phyloP scores from a whole-genome alignment of 106 monocot genomes.

The Iris macrosiphon region DNA sequence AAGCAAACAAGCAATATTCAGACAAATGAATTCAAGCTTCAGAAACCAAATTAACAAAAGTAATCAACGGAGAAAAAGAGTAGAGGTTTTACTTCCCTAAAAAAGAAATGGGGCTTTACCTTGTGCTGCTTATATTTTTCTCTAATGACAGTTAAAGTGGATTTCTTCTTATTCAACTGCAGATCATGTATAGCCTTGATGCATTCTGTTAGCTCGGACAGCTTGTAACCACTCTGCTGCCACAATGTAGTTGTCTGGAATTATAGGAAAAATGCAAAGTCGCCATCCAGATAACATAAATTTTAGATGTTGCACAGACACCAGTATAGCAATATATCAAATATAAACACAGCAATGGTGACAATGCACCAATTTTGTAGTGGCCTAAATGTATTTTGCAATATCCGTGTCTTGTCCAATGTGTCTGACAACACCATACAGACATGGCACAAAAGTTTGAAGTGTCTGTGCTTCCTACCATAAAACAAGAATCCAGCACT shows the following conservation, averaged over 20 bases:
- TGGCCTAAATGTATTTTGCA: too few species aligned
- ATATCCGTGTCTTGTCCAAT: too few species aligned
- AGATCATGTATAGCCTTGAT: constrained; percentile 42
- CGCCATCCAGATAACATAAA: too few species aligned
- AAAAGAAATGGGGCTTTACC: constrained; percentile 5
- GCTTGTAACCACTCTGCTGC: constrained; percentile 28
- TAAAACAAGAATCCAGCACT: neutral
- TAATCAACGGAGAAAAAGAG: too few species aligned
- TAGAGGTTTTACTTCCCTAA: neutral
- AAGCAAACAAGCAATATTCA: neutral
- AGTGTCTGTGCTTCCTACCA: too few species aligned
- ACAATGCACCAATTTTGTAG: too few species aligned
- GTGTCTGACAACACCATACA: too few species aligned
- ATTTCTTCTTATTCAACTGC: constrained; percentile 28
- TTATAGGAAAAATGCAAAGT: too few species aligned
- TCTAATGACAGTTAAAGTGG: constrained; percentile 24
- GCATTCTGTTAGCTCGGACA: constrained; percentile 47
- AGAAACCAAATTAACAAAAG: neutral
- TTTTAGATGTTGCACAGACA: too few species aligned
- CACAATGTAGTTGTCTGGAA: constrained; percentile 25
- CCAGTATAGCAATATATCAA: too few species aligned
- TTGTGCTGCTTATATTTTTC: constrained; percentile 58
- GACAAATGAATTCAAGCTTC: neutral
- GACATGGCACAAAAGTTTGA: too few species aligned
- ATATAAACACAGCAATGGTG: too few species aligned